These are phyloP conservation scores for Leccinum variabile DNA, from an alignment of 1,284 basidiomycete genomes.

Conservation along the genomic window DNA sequence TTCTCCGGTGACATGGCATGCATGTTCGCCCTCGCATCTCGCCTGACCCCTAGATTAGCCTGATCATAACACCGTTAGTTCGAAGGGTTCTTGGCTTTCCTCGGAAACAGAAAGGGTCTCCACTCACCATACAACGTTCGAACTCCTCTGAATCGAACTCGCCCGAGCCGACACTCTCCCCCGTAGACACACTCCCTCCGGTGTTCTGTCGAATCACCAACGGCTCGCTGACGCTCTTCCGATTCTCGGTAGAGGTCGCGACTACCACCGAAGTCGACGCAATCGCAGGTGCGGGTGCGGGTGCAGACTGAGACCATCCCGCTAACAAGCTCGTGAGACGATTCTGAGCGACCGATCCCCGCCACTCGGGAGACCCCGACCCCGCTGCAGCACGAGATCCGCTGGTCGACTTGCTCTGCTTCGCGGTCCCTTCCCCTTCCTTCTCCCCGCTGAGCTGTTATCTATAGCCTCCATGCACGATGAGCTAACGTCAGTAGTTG, in stretches of 20 bases:
- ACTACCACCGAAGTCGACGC: slow-evolving; percentile 33
- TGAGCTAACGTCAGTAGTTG: slow-evolving; percentile 37
- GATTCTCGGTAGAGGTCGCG: slow-evolving; percentile 37
- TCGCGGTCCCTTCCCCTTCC: slow-evolving; percentile 64
- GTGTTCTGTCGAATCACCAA: slow-evolving; percentile 49
- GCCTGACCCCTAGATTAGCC: slow-evolving; percentile 77
- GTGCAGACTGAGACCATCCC: slow-evolving; percentile 53
- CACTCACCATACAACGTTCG: slow-evolving; percentile 64
- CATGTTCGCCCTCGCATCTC: slow-evolving; percentile 66
- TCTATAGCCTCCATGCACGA: slow-evolving; percentile 29
- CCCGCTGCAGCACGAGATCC: slow-evolving; percentile 14
- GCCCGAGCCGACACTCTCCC: slow-evolving; percentile 36
- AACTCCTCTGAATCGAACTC: slow-evolving; percentile 54
- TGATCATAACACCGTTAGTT: slow-evolving; percentile 28
- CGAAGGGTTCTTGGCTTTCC: neutral
- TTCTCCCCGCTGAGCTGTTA: slow-evolving; percentile 49
- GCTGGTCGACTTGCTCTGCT: slow-evolving; percentile 38
- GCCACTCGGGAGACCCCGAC: slow-evolving; percentile 42
- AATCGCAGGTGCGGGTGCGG: slow-evolving; percentile 19
- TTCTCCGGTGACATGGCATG: slow-evolving; percentile 61
- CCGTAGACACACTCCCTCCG: slow-evolving; percentile 28
- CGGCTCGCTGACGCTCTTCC: slow-evolving; percentile 69
- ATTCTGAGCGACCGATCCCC: slow-evolving; percentile 52
- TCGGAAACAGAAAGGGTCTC: neutral
- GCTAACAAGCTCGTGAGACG: slow-evolving; percentile 65